Evolutionary conservation across 2,329 filamentous ascomycete species (phyloP).

Genomic region (Diaporthe sp.): DNA sequence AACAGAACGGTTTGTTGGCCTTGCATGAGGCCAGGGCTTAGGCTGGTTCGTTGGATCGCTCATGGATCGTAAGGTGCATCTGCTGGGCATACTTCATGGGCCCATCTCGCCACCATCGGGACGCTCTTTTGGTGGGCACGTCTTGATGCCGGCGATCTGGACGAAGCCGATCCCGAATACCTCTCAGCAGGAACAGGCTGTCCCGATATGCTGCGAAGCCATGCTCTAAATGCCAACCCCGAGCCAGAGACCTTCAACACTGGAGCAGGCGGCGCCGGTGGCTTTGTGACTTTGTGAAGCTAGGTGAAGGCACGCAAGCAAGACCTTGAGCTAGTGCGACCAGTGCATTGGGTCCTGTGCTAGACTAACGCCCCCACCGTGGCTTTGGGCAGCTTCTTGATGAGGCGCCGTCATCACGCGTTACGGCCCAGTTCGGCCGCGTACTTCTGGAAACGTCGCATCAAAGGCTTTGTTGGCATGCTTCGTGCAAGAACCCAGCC

Average conservation of each 20-base stretch:
- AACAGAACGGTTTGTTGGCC: conserved; percentile 36
- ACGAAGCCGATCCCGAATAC: conserved; percentile 2
- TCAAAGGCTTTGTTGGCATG: conserved; percentile 33
- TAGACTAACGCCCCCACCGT: conserved; percentile 36
- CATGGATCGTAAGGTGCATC: conserved; percentile 30
- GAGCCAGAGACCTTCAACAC: not conserved
- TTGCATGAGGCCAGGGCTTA: conserved; percentile 36
- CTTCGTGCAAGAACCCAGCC: conserved; percentile 45
- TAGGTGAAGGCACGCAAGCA: conserved; percentile 20
- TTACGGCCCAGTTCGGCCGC: conserved; percentile 27
- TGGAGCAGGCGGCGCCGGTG: not conserved
- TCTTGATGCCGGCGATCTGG: not conserved
- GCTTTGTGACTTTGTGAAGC: conserved; percentile 12
- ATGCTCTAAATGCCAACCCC: not conserved
- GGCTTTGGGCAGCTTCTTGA: not conserved
- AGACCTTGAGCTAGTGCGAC: conserved; percentile 29
- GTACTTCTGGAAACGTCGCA: conserved; percentile 37
- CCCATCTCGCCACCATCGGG: conserved; percentile 22
- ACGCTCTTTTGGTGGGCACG: not conserved
- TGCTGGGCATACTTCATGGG: conserved; percentile 17
- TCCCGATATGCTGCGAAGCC: not conserved
- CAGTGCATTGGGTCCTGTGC: conserved; percentile 28
- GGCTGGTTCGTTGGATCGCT: conserved; percentile 37
- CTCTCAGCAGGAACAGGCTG: not conserved
- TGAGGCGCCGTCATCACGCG: conserved; percentile 18